A percentile compares a stretch with the other conserved stretches of the same genome.
phyloP scores from a whole-genome alignment of 2,329 filamentous ascomycete species.

The Colletotrichum destructivum region DNA sequence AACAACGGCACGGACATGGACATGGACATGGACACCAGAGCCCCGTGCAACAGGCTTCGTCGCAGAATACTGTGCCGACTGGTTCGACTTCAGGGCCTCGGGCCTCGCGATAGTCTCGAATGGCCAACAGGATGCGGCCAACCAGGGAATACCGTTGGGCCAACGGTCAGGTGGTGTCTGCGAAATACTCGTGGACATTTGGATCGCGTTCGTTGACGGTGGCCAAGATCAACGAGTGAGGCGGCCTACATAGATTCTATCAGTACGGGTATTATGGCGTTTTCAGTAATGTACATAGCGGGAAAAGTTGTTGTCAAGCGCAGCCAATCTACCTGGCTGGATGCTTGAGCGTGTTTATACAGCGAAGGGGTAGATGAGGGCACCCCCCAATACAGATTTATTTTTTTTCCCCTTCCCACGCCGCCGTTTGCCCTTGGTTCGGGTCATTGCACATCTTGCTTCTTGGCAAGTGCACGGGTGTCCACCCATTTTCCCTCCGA shows the following conservation, averaged over 20 bases:
- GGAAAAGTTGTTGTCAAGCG: conserved; percentile 34
- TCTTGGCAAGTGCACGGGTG: neutral
- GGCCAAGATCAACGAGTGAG: neutral
- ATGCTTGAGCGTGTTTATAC: conserved; percentile 31
- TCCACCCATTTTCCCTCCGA: neutral
- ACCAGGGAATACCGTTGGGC: conserved; percentile 11
- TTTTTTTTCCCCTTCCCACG: neutral
- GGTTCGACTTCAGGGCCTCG: neutral
- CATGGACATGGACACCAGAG: too few species aligned
- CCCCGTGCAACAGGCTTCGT: conserved; percentile 1
- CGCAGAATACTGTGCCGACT: conserved; percentile 11
- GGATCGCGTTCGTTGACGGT: neutral
- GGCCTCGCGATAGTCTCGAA: conserved; percentile 16
- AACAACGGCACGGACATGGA: too few species aligned
- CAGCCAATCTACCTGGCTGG: conserved; percentile 8
- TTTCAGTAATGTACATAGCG: conserved; percentile 41
- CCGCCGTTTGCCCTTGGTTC: neutral
- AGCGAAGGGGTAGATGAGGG: conserved; percentile 19
- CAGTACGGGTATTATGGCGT: conserved; percentile 39
- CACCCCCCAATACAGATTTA: conserved; percentile 25
- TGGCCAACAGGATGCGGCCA: conserved; percentile 5
- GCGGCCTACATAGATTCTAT: conserved; percentile 29
- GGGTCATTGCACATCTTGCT: neutral
- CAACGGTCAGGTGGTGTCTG: neutral
- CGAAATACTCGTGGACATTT: conserved; percentile 16